Conservation (phyloP, 139 green algal species). For the Picochlorum costavermella region DNA sequence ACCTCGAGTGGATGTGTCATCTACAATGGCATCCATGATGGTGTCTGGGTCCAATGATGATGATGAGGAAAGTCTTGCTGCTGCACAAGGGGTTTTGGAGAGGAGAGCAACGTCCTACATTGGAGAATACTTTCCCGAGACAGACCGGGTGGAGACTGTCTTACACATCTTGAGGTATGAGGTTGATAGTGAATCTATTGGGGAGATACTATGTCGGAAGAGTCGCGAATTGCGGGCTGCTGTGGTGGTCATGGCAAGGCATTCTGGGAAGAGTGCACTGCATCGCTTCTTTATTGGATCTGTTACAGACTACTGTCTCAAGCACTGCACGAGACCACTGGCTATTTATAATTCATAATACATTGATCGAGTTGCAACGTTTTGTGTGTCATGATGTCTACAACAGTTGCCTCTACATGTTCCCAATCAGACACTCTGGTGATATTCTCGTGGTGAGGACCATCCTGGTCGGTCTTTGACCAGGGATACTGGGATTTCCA, state of each 20-base stretch:
- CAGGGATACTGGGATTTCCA: slow-evolving; percentile 78
- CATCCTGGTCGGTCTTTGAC: slow-evolving; percentile 58
- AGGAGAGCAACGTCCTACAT: not conserved
- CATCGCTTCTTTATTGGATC: slow-evolving; percentile 28
- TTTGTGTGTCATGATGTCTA: not conserved
- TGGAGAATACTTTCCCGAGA: slow-evolving; percentile 15
- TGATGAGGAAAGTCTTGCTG: slow-evolving; percentile 1
- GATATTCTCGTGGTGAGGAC: slow-evolving; percentile 19
- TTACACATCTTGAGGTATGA: slow-evolving; percentile 61
- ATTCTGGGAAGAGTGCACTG: slow-evolving; percentile 29
- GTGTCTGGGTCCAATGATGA: not conserved
- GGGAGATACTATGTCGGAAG: slow-evolving; percentile 55
- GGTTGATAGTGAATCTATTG: slow-evolving; percentile 49
- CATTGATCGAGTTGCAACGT: not conserved
- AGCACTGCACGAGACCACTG: slow-evolving; percentile 23
- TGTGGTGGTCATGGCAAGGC: slow-evolving; percentile 44
- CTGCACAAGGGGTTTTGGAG: not conserved
- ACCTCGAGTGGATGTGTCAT: not conserved
- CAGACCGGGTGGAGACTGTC: slow-evolving; percentile 22
- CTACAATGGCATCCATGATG: not conserved
- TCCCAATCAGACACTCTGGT: slow-evolving; percentile 27
- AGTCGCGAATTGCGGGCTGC: slow-evolving; percentile 47
- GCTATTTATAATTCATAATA: not conserved
- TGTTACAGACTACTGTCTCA: slow-evolving; percentile 17
- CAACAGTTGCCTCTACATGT: slow-evolving; percentile 22